These are phyloP conservation scores for Russula abietina DNA, from an alignment of 768 basidiomycete species.

Conservation along the genomic window DNA sequence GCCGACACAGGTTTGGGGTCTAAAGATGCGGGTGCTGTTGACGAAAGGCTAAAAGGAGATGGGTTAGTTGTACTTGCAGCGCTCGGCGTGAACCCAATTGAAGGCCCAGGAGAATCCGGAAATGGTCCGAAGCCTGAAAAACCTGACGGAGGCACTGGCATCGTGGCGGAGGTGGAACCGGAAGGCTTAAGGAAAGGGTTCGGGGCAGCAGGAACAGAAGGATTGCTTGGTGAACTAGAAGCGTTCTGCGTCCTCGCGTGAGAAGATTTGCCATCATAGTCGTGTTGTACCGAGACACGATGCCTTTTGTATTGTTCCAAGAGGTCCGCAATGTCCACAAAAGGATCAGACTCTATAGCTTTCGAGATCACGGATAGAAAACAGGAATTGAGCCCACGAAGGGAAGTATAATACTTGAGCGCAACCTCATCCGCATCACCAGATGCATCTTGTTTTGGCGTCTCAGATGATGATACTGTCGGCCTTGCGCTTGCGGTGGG, in stretches of 20 bases:
- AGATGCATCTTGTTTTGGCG: slow-evolving; percentile 17
- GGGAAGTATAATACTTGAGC: slow-evolving; percentile 55
- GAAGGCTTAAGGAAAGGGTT: background rate
- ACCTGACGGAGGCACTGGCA: slow-evolving; percentile 37
- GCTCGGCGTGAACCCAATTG: slow-evolving; percentile 24
- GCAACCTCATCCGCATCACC: slow-evolving; percentile 28
- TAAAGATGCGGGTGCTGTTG: slow-evolving; percentile 3
- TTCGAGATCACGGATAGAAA: slow-evolving; percentile 53
- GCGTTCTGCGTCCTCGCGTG: background rate
- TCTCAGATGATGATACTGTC: slow-evolving; percentile 15
- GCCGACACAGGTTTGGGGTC: slow-evolving; percentile 5
- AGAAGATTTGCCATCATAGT: slow-evolving; percentile 40
- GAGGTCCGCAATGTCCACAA: slow-evolving; percentile 52
- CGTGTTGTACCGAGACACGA: slow-evolving; percentile 49
- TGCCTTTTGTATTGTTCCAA: slow-evolving; percentile 54
- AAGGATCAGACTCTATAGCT: slow-evolving; percentile 62
- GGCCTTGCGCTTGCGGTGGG: slow-evolving; percentile 7
- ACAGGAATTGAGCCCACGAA: slow-evolving; percentile 71
- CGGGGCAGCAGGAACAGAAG: background rate
- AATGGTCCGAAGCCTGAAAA: slow-evolving; percentile 36
- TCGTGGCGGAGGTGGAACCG: slow-evolving; percentile 22
- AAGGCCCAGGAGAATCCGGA: slow-evolving; percentile 29
- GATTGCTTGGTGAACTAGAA: slow-evolving; percentile 1
- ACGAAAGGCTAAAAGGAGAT: slow-evolving; percentile 22
- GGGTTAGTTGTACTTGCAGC: slow-evolving; percentile 18